These are phyloP conservation scores for Penicillium fimorum DNA, from an alignment of 495 filamentous ascomycete species.

Conservation along the genomic window DNA sequence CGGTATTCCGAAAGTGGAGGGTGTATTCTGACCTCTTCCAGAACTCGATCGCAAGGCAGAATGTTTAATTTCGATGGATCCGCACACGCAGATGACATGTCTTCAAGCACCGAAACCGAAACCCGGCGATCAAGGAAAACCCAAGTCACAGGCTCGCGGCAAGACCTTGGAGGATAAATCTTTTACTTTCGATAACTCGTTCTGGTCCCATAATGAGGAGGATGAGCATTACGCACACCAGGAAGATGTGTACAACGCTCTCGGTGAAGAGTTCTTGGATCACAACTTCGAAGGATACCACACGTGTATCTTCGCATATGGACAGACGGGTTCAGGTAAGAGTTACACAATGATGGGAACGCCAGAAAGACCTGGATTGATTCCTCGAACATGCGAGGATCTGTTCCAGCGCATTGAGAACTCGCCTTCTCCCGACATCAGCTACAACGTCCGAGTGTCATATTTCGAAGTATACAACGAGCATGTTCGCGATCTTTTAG, in stretches of 20 bases:
- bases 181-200: conserved; percentile 96
- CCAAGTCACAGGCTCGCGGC: conserved; percentile 62
- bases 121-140: conserved; percentile 61
- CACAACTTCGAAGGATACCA: conserved; percentile 99
- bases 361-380: conserved; percentile 79
- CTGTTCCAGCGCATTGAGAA: conserved; percentile 91
- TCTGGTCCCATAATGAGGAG: conserved; percentile 80
- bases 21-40: conserved; percentile 33
- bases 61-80: conserved; percentile 90
- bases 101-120: conserved; percentile 63
- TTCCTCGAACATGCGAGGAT: conserved; percentile 95
- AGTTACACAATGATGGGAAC: conserved; percentile 99
- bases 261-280: conserved; percentile 96
- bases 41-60: conserved; percentile 76
- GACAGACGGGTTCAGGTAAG: conserved; percentile 96
- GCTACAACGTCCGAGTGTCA: conserved; percentile 92
- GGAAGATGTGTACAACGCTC: conserved; percentile 88
- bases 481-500: conserved; percentile 92
- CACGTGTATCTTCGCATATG: conserved; percentile 98
- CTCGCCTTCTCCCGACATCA: conserved; percentile 80
- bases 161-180: conserved; percentile 82
- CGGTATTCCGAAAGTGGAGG: neutral
- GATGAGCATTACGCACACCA: conserved; percentile 82
- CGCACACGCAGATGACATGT: conserved; percentile 73
- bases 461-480: conserved; percentile 99